Evolutionary conservation across 345 rosid genomes (phyloP).

Genomic region (Corchorus capsularis): DNA sequence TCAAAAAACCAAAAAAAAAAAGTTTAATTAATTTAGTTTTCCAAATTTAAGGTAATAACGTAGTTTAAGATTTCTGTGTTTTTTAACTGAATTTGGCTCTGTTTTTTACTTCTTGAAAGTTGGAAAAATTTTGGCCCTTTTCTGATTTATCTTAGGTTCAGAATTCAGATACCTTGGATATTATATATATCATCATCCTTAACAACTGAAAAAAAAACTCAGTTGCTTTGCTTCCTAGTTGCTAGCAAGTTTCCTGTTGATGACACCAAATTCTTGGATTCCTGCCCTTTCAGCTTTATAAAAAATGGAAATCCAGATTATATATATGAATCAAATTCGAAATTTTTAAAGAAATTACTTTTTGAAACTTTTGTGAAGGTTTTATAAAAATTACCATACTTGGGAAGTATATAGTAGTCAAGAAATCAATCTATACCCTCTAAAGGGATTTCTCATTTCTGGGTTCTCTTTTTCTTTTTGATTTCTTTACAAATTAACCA

Average conservation of each 20-base stretch:
- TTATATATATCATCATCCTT: neutral
- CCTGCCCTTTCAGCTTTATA: neutral
- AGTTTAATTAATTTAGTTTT: neutral
- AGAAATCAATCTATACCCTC: neutral
- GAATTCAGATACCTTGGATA: neutral
- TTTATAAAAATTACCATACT: neutral
- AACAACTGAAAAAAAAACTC: neutral
- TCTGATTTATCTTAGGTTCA: neutral
- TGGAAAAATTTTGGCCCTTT: neutral
- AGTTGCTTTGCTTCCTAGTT: constrained; percentile 10
- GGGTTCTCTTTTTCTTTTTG: neutral
- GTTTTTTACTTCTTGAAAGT: neutral
- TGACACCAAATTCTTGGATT: neutral
- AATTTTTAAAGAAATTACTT: neutral
- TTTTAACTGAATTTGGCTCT: neutral
- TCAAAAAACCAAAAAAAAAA: neutral
- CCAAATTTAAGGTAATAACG: neutral
- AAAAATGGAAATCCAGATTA: neutral
- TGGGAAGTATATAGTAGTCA: neutral
- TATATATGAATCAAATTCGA: neutral
- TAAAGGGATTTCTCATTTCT: neutral
- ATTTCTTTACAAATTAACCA: neutral
- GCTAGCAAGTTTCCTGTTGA: constrained; percentile 12
- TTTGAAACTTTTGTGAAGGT: neutral
- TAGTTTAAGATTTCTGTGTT: neutral